Conservation (phyloP, 257 asterid genomes). For the Scutellaria baicalensis region DNA sequence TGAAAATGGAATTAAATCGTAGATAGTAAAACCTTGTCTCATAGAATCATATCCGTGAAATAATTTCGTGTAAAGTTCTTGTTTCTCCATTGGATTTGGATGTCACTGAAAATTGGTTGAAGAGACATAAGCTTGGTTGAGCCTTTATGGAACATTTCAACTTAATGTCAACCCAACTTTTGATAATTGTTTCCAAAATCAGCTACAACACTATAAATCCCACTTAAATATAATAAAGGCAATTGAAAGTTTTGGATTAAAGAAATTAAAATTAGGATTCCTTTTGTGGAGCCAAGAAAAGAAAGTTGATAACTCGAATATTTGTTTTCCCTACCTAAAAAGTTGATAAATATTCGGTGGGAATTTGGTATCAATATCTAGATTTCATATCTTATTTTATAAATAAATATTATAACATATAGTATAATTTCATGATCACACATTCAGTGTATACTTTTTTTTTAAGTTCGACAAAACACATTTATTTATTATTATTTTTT, state of each 20-base stretch:
- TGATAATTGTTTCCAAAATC: slow-evolving; percentile 10
- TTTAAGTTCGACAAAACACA: too few relatives aligned
- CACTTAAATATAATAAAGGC: neutral
- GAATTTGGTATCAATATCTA: neutral
- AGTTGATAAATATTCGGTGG: neutral
- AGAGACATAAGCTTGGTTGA: neutral
- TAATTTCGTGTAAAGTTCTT: neutral
- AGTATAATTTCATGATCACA: too few relatives aligned
- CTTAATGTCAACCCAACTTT: slow-evolving; percentile 7
- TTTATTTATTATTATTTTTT: too few relatives aligned
- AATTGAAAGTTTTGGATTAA: neutral
- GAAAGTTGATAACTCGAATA: neutral
- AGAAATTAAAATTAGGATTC: neutral
- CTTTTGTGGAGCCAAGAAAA: neutral
- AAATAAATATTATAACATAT: neutral
- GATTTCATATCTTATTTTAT: neutral
- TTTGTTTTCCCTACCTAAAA: slow-evolving; percentile 4
- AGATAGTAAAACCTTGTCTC: too few relatives aligned
- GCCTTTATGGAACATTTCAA: slow-evolving; percentile 19
- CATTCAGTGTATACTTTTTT: too few relatives aligned
- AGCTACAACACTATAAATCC: slow-evolving; percentile 10
- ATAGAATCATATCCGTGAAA: too few relatives aligned
- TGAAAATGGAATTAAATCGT: too few relatives aligned
- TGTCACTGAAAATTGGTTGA: neutral
- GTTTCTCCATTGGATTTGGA: neutral